Evolutionary conservation across 2,329 filamentous ascomycete species (phyloP), one percentile per base, ranked within the genome.

Genomic region (Capronia coronata): DNA sequence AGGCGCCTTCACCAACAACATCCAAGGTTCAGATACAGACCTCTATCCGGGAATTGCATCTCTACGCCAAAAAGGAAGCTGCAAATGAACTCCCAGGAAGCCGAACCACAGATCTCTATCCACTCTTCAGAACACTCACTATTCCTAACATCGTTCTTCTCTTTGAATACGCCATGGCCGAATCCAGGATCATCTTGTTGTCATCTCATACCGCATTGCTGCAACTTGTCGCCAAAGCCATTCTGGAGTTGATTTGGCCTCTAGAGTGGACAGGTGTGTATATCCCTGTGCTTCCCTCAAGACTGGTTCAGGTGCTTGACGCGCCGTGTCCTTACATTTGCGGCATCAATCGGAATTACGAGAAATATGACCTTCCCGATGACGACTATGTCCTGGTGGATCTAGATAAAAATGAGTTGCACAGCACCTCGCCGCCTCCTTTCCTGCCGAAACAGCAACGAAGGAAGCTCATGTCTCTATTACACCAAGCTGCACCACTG

Each of bases 131-230:
- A 55, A 87, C 85, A 40, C 73, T 98, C 25, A 94, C 89, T 2
- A 82, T 96, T 47, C 86, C 89, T 46, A 97, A 98, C 67, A 86
- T 98, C 51, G 80, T 98, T 54, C 83, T 87, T 16, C 75, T 98
- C 18, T 90, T 96, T 64, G 93, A 98, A 72, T 96, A 91, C 67
- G 86, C 88, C 58, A 77, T 98, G 65, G 80, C 87, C 1, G 93
- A 98, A 71, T 93, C 90, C 38, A 86, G 91, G 51, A 96, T 98
- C 67, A 95, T 98, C 64, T 83, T 98, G 58, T 75, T 97, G 16
- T 97, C 93, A 7, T 95, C 90, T 1, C 90, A 98, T 66, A 93
- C 91, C 1, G 84, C 89, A 43, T 97, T 98, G 93, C 77, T 98
- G 50, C 89, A 97, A 63, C 78, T 97, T 38, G 91, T 89, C 29